Conservation (phyloP, 78 protist species). For the Protostelium mycophagum region DNA sequence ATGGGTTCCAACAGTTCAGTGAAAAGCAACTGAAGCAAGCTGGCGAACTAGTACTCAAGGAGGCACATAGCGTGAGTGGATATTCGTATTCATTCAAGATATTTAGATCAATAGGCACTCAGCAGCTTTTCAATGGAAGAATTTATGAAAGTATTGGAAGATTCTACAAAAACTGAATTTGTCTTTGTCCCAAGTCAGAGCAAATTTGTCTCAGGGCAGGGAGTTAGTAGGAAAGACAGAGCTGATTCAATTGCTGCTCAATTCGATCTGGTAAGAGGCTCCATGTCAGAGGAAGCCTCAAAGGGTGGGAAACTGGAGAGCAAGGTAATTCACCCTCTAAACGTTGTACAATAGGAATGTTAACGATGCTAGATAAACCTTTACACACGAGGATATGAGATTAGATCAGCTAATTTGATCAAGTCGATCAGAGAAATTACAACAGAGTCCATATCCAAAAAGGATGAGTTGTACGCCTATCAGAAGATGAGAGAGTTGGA, state of each 20-base stretch:
- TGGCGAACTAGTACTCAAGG: neutral
- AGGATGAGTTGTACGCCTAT: neutral
- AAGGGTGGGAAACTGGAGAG: neutral
- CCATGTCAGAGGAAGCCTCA: neutral
- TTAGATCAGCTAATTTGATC: neutral
- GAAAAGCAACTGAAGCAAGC: conserved; percentile 22
- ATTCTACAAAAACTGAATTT: too few relatives aligned
- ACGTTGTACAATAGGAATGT: neutral
- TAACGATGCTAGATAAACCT: neutral
- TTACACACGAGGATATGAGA: neutral
- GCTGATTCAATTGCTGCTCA: neutral
- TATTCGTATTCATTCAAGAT: neutral
- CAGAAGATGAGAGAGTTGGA: neutral
- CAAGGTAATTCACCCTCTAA: neutral
- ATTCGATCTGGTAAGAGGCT: neutral
- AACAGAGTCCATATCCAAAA: neutral
- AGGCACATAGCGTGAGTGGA: conserved; percentile 9
- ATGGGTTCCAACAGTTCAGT: conserved; percentile 15
- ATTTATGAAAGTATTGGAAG: neutral
- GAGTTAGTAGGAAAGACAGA: too few relatives aligned
- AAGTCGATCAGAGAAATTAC: neutral
- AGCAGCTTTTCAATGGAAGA: neutral
- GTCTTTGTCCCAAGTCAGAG: neutral
- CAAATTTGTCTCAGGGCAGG: too few relatives aligned
- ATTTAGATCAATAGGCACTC: neutral